phyloP scores from a whole-genome alignment of 768 basidiomycete genomes.

The Boletus rubescentipes region DNA sequence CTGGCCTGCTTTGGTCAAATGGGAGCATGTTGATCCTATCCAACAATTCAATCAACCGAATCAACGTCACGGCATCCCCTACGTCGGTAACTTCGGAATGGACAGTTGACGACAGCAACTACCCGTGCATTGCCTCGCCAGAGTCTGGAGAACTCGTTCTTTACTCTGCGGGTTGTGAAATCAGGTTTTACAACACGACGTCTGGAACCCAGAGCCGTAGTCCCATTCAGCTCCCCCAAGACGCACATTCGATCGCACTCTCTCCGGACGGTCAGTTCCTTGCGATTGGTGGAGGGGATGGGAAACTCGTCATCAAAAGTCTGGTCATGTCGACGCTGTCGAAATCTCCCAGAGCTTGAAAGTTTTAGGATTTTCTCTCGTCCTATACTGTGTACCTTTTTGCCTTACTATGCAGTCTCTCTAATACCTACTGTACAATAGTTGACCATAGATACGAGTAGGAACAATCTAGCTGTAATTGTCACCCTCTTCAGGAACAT shows the following conservation, averaged over 20 bases:
- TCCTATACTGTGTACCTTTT: too few species aligned
- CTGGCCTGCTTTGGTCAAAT: constrained; percentile 11
- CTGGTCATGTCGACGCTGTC: background rate
- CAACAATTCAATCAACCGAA: background rate
- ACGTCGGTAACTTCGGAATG: background rate
- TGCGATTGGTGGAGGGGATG: constrained; percentile 5
- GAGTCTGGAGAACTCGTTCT: background rate
- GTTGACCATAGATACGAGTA: too few species aligned
- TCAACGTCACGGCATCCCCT: background rate
- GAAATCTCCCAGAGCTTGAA: background rate
- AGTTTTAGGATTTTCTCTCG: too few species aligned
- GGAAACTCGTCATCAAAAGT: background rate
- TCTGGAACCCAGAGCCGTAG: too few species aligned
- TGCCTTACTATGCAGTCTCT: too few species aligned
- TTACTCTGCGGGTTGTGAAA: background rate
- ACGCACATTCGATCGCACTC: constrained; percentile 8
- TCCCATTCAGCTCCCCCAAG: background rate
- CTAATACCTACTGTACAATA: too few species aligned
- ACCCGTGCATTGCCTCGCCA: constrained; percentile 8
- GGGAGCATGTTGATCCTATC: constrained; percentile 1
- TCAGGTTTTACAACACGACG: background rate
- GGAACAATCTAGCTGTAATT: too few species aligned
- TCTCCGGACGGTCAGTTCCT: background rate
- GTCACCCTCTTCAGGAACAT: too few species aligned
- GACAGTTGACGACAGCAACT: constrained; percentile 1